phyloP scores from a whole-genome alignment of 2,329 filamentous ascomycete species.

The Fusarium zealandicum region DNA sequence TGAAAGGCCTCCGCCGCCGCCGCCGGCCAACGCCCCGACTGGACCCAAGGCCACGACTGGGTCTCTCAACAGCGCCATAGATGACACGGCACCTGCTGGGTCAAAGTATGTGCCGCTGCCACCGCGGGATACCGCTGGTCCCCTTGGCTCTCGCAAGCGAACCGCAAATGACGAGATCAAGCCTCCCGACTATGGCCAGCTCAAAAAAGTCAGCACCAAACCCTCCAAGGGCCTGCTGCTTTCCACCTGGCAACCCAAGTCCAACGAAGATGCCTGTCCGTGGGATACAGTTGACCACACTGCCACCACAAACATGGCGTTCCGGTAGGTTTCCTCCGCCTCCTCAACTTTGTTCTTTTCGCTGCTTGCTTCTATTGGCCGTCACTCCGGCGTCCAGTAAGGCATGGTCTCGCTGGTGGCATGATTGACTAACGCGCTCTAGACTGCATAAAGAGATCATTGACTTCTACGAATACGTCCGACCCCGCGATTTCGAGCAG shows the following conservation, averaged over 20 bases:
- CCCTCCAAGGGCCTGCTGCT: conserved; percentile 59
- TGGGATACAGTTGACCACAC: conserved; percentile 69
- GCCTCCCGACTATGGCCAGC: conserved; percentile 58
- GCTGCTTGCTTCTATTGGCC: neutral
- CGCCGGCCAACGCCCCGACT: conserved; percentile 35
- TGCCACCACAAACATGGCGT: conserved; percentile 58
- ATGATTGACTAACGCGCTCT: neutral
- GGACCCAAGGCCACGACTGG: conserved; percentile 36
- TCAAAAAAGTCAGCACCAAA: conserved; percentile 60
- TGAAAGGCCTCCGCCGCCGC: conserved; percentile 14
- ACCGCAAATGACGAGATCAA: conserved; percentile 75
- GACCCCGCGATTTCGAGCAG: conserved; percentile 79
- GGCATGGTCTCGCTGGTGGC: too few relatives aligned
- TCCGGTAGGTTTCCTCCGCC: conserved; percentile 57
- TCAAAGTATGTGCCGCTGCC: conserved; percentile 31
- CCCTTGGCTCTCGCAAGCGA: conserved; percentile 75
- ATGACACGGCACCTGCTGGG: conserved; percentile 1
- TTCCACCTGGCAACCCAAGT: conserved; percentile 58
- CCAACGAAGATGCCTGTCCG: conserved; percentile 59
- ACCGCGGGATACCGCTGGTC: conserved; percentile 47
- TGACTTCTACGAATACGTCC: conserved; percentile 87
- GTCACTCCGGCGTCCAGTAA: too few relatives aligned
- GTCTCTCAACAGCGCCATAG: neutral
- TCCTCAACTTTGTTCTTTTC: neutral
- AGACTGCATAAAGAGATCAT: conserved; percentile 90